Evolutionary conservation across 2,329 filamentous ascomycete species (phyloP), one percentile per base, ranked within the genome.

Genomic region (Clarireedia monteithiana): DNA sequence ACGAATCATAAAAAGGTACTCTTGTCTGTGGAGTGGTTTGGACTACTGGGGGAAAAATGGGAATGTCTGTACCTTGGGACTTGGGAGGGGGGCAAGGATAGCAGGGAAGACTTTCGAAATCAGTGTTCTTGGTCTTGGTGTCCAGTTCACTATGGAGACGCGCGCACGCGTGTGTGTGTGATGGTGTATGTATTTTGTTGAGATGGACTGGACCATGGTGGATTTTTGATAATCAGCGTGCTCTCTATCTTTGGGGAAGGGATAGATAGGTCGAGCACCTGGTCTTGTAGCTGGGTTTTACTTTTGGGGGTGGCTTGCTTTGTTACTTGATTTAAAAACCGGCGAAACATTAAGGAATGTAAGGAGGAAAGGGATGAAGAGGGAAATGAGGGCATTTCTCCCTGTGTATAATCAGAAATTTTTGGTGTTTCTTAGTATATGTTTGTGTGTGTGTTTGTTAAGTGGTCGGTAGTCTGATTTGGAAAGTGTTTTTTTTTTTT

Each of bases 401-500:
- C 48, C 38, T 34, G 42, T 56, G 53, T 56, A 56, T 15, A 56
- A 51, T 47, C 42, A 51, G 30, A 49, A 53, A 56, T 47, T 52
- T 23, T 50, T 36, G 50, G 12, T 55, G 12, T 23, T 24, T 38
- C 15, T 38, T 44, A 26, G 14, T 24, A 34, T 45, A 24, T 5
- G 20, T n/a, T 15, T 34, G 24, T 45, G 20, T n/a, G 23, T 34
- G 24, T 45, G 10, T 4, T 45, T 46, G 40, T 45, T 14, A 26
- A 14, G 10, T 24, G 26, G 40, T 38, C 39, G 48, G 10, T 40
- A 38, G 48, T 44, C 20, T 23, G 24, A 20, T 50, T 39, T 50
- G 30, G 20, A 17, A 9, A 48, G 26, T 14, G 14, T 6, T 34
- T 42, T 27, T 44, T 24, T 44, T 24, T 15, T 27, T 17, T 50